phyloP scores from a whole-genome alignment of 1,284 basidiomycete species.

The Cryptococcus sp. region DNA sequence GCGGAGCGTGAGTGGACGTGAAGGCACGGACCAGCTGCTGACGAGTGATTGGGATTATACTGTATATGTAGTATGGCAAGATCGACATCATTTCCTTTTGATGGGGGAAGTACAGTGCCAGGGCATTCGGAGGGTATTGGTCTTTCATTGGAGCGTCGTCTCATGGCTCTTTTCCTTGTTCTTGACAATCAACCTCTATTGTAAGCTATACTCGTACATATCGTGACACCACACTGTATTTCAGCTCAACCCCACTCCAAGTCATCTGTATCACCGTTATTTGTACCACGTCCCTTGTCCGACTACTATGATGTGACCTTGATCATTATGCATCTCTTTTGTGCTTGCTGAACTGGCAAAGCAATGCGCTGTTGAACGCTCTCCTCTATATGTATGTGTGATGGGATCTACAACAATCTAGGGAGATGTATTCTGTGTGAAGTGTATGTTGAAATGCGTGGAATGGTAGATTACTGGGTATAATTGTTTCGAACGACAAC shows the following conservation, averaged over 20 bases:
- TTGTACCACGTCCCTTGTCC: background rate
- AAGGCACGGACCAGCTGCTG: background rate
- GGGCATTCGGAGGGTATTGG: too few species aligned
- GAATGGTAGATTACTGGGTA: background rate
- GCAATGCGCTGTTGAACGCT: constrained; percentile 26
- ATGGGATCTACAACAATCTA: constrained; percentile 4
- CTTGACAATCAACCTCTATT: too few species aligned
- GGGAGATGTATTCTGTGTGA: constrained; percentile 2
- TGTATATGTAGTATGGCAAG: background rate
- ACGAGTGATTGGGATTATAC: background rate
- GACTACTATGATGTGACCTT: background rate
- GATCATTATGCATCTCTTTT: constrained; percentile 6
- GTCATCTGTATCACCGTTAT: background rate
- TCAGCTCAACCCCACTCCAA: too few species aligned
- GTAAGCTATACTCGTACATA: too few species aligned
- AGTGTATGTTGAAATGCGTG: constrained; percentile 9
- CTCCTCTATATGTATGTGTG: constrained; percentile 10
- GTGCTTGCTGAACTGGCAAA: constrained; percentile 1
- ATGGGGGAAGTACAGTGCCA: background rate
- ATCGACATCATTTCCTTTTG: background rate
- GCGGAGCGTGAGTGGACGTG: constrained; percentile 1
- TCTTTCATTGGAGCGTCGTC: too few species aligned
- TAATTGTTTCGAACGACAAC: background rate
- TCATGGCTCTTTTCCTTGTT: too few species aligned
- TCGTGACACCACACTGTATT: too few species aligned